Base-by-base conservation (phyloP, 2,329 filamentous ascomycete species). In the Monosporascus sp. region DNA sequence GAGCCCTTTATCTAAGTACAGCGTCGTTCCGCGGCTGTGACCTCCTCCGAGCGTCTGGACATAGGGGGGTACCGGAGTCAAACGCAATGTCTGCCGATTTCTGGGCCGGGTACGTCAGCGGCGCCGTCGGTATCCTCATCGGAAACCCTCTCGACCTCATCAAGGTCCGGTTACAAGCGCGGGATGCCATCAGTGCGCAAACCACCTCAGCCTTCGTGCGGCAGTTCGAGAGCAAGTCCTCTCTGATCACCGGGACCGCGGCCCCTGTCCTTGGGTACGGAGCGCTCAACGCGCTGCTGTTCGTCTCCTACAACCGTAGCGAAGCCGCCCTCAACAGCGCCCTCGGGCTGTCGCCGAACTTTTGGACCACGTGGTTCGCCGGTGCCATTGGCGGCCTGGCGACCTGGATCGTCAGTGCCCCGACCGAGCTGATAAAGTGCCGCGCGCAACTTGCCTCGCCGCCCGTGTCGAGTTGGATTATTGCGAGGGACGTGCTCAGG, bases 371-470 rank as follows among this genome's bases (percentile, higher is more conserved):
- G 17, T 97, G 88, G 84, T 58, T 87, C 9, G 91, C 92, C 17
- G 93, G 93, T 46, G 89, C 89, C 8, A 73, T 86, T 3, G 90
- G 90, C 43, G 93, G 93, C 2, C 77, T 97, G 19, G 89, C 90
- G 3, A 94, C 88, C 5, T 97, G 91, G 79, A 78, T 88, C 20
- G 81, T 97, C 38, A 93, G 88, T 55, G 88, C 91, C 5, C 93
- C 93, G 0, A 96, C 91, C 0, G 93, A 97, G 72, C 78, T 96
- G 37, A 80, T 97, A 62, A 97, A 97, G 74, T 96, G 91, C 66
- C 84, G 90, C 41, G 88, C 89, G 0, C 93, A 97, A 68, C 76
- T 94, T 7, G 70, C 73, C 11, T 63, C 68, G 8, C 55, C 72
- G 63, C 27, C 68, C 68, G 49, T 68, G 63, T 87, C 85, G 1